Evolutionary conservation across 805 yeast species (phyloP).

Genomic region (Isabelozyma pseudorhagii): DNA sequence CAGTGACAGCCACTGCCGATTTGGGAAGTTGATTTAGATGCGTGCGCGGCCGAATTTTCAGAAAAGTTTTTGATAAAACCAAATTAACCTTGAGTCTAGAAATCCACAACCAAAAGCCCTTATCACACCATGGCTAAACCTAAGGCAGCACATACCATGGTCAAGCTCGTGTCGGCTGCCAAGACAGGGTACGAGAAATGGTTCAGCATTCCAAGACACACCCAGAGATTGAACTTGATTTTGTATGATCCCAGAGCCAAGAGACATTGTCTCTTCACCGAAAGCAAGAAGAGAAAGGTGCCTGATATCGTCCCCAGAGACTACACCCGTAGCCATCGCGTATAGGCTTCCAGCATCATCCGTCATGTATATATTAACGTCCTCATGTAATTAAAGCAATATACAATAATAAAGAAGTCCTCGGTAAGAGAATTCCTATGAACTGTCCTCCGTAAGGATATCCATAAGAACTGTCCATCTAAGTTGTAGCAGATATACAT

Average conservation of each 20-base stretch:
- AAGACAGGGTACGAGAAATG: slow-evolving; percentile 85
- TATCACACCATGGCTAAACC: slow-evolving; percentile 41
- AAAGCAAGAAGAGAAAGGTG: slow-evolving; percentile 81
- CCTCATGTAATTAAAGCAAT: neutral
- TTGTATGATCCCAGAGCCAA: slow-evolving; percentile 84
- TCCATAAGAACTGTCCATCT: neutral
- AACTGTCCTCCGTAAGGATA: too few species aligned
- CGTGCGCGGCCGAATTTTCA: neutral
- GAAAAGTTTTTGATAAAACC: neutral
- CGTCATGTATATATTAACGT: neutral
- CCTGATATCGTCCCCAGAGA: slow-evolving; percentile 44
- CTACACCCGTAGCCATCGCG: slow-evolving; percentile 24
- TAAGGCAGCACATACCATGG: slow-evolving; percentile 75
- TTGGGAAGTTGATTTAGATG: neutral
- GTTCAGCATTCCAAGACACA: slow-evolving; percentile 75
- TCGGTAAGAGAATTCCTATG: too few species aligned
- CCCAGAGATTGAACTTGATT: slow-evolving; percentile 75
- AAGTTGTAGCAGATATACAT: too few species aligned
- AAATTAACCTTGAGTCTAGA: too few species aligned
- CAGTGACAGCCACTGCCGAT: neutral
- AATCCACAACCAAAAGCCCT: too few species aligned
- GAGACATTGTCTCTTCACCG: slow-evolving; percentile 89
- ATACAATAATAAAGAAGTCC: neutral
- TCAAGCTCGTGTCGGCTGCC: slow-evolving; percentile 85
- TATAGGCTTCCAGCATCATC: neutral